Evolutionary conservation across 495 filamentous ascomycete genomes (phyloP), one percentile per base, ranked within the genome.

Genomic region (Neurospora sp.): DNA sequence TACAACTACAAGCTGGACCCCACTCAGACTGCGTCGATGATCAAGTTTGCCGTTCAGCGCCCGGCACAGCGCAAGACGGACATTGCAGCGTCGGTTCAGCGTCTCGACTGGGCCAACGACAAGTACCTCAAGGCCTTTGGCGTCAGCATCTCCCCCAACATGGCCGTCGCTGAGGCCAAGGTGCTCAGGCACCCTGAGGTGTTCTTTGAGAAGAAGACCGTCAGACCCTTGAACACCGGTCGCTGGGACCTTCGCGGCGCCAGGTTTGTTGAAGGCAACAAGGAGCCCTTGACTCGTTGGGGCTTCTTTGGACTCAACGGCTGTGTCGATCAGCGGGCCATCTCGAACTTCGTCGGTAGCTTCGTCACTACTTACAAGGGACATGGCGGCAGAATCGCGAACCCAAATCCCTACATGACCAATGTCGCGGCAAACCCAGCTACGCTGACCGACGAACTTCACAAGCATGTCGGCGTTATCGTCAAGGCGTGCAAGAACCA

Each of bases 181-280:
- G 75, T 97, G 4, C 85, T 99, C 5, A 84, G 85, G 7, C 86
- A 87, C 38, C 94, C 96, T 0, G 85, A 90, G 72, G 84, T 98
- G 16, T 97, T 94, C 76, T 85, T 78, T 4, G 84, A 84, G 39
- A 76, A 81, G 20, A 86, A 85, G 39, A 71, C 41, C 8, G 73
- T 81, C 41, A 87, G 89, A 73, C 91, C 92, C 1, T 81, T 83
- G 1, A 85, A 79, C 11, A 79, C 79, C 23, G 96, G 94, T 31
- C 90, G 92, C 12, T 99, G 96, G 96, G 92, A 96, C 80, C 86
- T 98, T 27, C 89, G 92, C 18, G 90, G 90, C 39, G 91, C 90
- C 78, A 92, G 91, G 73, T 98, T 98, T 77, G 77, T 90, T 3
- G 76, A 79, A 48, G 78, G 87, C 0, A 93, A 96, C 80, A 75